A percentile compares a stretch with the other conserved stretches of the same genome.
Conservation (phyloP, 495 filamentous ascomycete genomes). For the Penicillium macrosclerotiorum region DNA sequence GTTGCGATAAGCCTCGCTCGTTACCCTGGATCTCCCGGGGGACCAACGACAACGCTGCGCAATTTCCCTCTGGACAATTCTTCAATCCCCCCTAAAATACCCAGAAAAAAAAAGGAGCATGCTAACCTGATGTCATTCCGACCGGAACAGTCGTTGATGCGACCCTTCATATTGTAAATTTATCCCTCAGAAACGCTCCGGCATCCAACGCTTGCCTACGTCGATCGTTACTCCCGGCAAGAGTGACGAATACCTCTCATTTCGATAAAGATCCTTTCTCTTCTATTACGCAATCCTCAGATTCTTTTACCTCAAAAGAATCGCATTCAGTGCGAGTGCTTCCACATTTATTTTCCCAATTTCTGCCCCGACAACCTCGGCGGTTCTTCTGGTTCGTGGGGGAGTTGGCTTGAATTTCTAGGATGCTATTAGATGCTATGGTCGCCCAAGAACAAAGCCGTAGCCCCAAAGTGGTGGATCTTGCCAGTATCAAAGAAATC, state of each 20-base stretch:
- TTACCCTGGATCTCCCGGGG: slow-evolving; percentile 20
- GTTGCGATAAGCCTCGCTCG: slow-evolving; percentile 21
- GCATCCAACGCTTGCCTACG: not conserved
- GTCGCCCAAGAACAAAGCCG: slow-evolving; percentile 35
- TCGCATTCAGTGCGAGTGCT: too few relatives aligned
- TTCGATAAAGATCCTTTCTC: not conserved
- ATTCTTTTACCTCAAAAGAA: not conserved
- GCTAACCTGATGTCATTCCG: slow-evolving; percentile 33
- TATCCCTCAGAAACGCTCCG: slow-evolving; percentile 4
- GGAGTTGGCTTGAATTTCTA: slow-evolving; percentile 10
- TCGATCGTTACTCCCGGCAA: slow-evolving; percentile 3
- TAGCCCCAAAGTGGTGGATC: slow-evolving; percentile 39
- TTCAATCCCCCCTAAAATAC: not conserved
- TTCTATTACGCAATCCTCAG: not conserved
- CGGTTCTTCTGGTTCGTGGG: slow-evolving; percentile 12
- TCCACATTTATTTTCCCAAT: too few relatives aligned
- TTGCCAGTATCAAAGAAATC: slow-evolving; percentile 48
- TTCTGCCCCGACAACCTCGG: too few relatives aligned
- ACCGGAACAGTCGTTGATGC: slow-evolving; percentile 23
- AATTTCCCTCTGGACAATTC: too few relatives aligned
- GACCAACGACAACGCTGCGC: slow-evolving; percentile 5
- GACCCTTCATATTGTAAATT: slow-evolving; percentile 16
- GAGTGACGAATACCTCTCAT: slow-evolving; percentile 2
- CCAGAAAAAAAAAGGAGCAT: slow-evolving; percentile 10
- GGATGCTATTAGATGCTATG: slow-evolving; percentile 44